Conservation (phyloP, 1,284 basidiomycete species). For the Trametes versicolor region DNA sequence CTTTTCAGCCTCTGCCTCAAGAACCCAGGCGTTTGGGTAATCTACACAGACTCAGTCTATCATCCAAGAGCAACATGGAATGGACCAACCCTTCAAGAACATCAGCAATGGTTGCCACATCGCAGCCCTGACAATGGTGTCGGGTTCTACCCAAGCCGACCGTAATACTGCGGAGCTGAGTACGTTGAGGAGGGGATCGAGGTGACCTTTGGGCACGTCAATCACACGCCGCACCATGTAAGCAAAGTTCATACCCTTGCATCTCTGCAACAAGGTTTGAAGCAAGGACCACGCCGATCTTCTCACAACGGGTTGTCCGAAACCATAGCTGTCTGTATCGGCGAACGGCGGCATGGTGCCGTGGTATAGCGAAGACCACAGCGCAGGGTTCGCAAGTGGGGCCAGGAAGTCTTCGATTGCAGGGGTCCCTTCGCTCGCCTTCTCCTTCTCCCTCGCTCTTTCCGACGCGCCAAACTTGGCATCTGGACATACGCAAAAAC, state of each 20-base stretch:
- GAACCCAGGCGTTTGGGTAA: conserved; percentile 69
- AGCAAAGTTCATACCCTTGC: conserved; percentile 51
- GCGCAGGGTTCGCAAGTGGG: conserved; percentile 59
- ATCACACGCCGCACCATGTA: background rate
- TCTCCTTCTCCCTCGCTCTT: conserved; percentile 36
- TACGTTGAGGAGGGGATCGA: conserved; percentile 53
- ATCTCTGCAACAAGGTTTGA: conserved; percentile 51
- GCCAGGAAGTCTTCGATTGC: conserved; percentile 41
- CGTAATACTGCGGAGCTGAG: conserved; percentile 71
- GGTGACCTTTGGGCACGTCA: conserved; percentile 42
- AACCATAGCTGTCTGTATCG: conserved; percentile 61
- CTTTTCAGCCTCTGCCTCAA: conserved; percentile 47
- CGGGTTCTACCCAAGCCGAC: conserved; percentile 82
- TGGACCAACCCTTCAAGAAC: conserved; percentile 72
- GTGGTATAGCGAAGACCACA: conserved; percentile 70
- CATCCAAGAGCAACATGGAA: background rate
- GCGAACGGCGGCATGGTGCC: conserved; percentile 55
- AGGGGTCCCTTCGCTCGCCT: conserved; percentile 26
- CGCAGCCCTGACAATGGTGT: conserved; percentile 67
- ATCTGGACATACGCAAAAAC: conserved; percentile 23
- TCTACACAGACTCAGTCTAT: conserved; percentile 50
- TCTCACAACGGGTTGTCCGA: conserved; percentile 73
- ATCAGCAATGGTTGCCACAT: conserved; percentile 79
- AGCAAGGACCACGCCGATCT: conserved; percentile 68
- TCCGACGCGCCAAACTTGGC: conserved; percentile 20